Evolutionary conservation across 1,284 basidiomycete genomes (phyloP).

Genomic region (Taiwanofungus camphoratus): DNA sequence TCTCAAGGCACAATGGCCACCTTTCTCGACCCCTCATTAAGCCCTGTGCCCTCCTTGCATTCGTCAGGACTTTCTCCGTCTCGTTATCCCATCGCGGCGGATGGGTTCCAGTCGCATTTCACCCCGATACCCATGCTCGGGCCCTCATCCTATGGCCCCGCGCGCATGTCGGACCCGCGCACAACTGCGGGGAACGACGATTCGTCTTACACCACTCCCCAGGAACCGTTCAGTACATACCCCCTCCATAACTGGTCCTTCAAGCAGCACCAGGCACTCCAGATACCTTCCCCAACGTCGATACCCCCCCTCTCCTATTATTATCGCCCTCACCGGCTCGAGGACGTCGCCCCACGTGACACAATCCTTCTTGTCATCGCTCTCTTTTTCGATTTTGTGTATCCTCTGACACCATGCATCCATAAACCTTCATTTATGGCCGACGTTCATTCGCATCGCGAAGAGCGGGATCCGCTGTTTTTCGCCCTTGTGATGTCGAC

Average conservation of each 20-base stretch:
- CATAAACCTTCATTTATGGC: conserved; percentile 84
- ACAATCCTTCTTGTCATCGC: conserved; percentile 75
- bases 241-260: conserved; percentile 67
- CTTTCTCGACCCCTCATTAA: conserved; percentile 47
- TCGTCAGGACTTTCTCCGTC: conserved; percentile 53
- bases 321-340: conserved; percentile 62
- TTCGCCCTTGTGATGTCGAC: conserved; percentile 84
- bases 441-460: conserved; percentile 68
- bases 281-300: conserved; percentile 42
- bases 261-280: conserved; percentile 52
- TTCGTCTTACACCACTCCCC: conserved; percentile 36
- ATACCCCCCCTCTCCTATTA: conserved; percentile 68
- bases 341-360: conserved; percentile 72
- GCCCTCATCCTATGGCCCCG: conserved; percentile 29
- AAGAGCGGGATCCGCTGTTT: conserved; percentile 82
- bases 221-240: conserved; percentile 55
- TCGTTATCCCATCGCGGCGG: conserved; percentile 64
- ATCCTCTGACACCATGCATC: conserved; percentile 77
- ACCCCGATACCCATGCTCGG: conserved; percentile 36
- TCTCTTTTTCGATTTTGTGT: conserved; percentile 86
- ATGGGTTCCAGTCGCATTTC: conserved; percentile 55
- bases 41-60: conserved; percentile 34
- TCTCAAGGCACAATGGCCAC: conserved; percentile 39
- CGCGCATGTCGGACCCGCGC: conserved; percentile 9
- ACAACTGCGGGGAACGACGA: conserved; percentile 35